phyloP scores from a whole-genome alignment of 2,329 filamentous ascomycete genomes.

The Aspergillus tamarii region DNA sequence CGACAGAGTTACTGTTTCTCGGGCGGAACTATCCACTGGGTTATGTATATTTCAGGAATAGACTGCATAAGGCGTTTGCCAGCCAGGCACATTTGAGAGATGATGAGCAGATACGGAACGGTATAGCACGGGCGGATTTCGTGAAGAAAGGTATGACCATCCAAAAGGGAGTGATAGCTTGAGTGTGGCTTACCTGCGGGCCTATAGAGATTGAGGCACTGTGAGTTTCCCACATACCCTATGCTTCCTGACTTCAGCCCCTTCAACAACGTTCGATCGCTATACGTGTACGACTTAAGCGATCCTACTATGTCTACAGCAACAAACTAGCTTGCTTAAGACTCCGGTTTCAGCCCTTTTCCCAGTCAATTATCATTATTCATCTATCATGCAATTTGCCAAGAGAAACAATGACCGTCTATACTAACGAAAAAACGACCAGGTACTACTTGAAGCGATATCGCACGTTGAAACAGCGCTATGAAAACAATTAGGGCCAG shows the following conservation, averaged over 20 bases:
- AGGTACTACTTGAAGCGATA: constrained; percentile 94
- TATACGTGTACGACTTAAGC: background rate
- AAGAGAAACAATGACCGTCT: constrained; percentile 14
- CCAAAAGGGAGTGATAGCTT: background rate
- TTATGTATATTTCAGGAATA: constrained; percentile 77
- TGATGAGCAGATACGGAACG: constrained; percentile 73
- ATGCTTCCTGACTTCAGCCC: background rate
- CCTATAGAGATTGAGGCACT: constrained; percentile 81
- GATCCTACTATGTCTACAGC: background rate
- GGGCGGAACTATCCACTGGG: constrained; percentile 87
- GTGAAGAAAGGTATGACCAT: constrained; percentile 78
- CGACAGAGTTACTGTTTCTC: constrained; percentile 76
- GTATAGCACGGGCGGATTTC: constrained; percentile 78
- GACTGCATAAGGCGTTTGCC: constrained; percentile 83
- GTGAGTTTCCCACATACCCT: constrained; percentile 57
- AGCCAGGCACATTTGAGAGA: constrained; percentile 71
- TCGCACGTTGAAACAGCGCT: constrained; percentile 79
- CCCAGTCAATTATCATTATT: constrained; percentile 23
- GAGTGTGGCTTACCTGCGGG: constrained; percentile 1
- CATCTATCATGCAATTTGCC: constrained; percentile 12
- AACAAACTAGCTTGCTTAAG: background rate
- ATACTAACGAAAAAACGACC: constrained; percentile 32
- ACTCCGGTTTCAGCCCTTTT: background rate
- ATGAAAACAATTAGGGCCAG: constrained; percentile 54
- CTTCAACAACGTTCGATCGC: background rate